Conservation (phyloP, 1,284 basidiomycete genomes). For the Cryptococcus jaspeensis region DNA sequence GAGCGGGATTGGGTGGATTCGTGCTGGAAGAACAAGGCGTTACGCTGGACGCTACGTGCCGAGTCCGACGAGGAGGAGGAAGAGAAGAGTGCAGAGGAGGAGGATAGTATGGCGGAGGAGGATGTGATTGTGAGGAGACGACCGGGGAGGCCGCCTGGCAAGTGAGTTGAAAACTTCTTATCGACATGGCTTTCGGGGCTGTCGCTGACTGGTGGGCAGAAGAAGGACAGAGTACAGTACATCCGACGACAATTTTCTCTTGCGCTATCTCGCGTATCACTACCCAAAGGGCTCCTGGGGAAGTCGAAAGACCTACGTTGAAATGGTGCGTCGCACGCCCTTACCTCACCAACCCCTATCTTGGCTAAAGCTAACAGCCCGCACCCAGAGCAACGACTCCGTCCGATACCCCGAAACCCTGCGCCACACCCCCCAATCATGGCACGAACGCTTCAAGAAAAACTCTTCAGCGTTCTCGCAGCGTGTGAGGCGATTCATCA, state of each 20-base stretch:
- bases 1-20: constrained; percentile 44
- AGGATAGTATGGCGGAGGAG: constrained; percentile 24
- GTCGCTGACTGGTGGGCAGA: not conserved
- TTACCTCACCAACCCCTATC: not conserved
- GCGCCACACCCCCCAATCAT: constrained; percentile 40
- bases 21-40: constrained; percentile 13
- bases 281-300: constrained; percentile 31
- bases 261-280: constrained; percentile 37
- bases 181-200: not conserved
- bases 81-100: constrained; percentile 2
- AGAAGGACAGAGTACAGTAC: constrained; percentile 38
- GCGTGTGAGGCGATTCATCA: constrained; percentile 20
- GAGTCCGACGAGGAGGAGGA: not conserved
- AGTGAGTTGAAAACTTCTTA: constrained; percentile 28
- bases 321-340: constrained; percentile 24
- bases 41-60: constrained; percentile 17
- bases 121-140: constrained; percentile 19
- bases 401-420: constrained; percentile 23
- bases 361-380: not conserved
- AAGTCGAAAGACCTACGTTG: constrained; percentile 39
- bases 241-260: constrained; percentile 45
- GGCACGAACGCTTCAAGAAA: constrained; percentile 48
- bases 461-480: constrained; percentile 20
- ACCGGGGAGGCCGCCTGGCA: constrained; percentile 40
- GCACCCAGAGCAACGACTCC: not conserved